Evolutionary conservation across 805 yeast genomes (phyloP).

Genomic region (Yarrowia hollandica): DNA sequence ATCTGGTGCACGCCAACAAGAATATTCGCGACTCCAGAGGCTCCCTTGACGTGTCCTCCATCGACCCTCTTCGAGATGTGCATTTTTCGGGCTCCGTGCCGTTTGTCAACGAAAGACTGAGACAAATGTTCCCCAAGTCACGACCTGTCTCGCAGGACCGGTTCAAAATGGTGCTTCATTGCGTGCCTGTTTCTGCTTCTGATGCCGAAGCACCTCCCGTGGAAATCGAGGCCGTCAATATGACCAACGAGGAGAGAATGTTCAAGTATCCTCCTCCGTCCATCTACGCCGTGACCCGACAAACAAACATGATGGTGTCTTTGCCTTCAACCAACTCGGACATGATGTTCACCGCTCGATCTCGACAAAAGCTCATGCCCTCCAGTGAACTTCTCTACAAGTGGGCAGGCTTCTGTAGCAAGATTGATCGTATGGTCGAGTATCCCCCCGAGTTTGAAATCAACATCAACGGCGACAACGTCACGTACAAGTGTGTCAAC

Average conservation of each 20-base stretch:
- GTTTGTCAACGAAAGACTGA: slow-evolving; percentile 3
- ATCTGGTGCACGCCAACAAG: neutral
- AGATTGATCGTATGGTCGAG: neutral
- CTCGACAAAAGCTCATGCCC: neutral
- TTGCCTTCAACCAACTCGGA: slow-evolving; percentile 2
- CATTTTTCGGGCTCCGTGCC: slow-evolving; percentile 15
- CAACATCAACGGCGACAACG: neutral
- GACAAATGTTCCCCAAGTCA: neutral
- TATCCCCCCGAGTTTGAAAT: neutral
- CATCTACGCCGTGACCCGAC: neutral
- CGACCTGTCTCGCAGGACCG: neutral
- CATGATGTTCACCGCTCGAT: neutral
- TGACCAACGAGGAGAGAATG: neutral
- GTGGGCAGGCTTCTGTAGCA: neutral
- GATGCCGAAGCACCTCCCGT: neutral
- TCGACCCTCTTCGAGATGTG: neutral
- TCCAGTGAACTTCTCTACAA: neutral
- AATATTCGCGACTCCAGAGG: neutral
- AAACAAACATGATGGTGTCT: neutral
- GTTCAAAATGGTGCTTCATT: neutral
- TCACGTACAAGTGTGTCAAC: neutral
- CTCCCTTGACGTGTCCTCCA: neutral
- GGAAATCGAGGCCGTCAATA: neutral
- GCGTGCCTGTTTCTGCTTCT: neutral
- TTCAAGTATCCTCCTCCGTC: slow-evolving; percentile 6